Percentiles rank a stretch among this genome's conserved stretches.
phyloP scores from a whole-genome alignment of 305 asterid genomes.

The Fraxinus ornus region DNA sequence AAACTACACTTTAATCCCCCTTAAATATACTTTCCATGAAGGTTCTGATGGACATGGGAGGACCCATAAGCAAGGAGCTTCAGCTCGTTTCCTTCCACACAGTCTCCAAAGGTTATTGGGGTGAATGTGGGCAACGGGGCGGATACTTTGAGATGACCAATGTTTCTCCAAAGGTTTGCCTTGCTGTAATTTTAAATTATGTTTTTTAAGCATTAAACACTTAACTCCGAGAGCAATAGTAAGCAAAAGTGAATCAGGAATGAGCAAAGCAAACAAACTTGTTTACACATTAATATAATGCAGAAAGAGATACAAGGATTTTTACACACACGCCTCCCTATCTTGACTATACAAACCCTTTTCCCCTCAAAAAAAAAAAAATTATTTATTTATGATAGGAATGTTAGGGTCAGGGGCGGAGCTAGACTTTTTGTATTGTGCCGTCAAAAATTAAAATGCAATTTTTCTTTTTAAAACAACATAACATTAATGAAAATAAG shows the following conservation, averaged over 20 bases:
- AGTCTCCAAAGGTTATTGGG: conserved; percentile 92
- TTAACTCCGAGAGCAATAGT: neutral
- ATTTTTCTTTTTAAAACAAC: no score
- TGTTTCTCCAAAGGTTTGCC: conserved; percentile 72
- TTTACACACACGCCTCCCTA: neutral
- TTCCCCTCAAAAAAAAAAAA: neutral
- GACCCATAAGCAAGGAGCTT: conserved; percentile 75
- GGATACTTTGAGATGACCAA: conserved; percentile 99
- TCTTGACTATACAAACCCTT: neutral
- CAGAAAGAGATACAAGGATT: neutral
- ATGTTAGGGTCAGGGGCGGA: neutral
- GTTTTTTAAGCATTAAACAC: neutral
- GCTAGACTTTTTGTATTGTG: no score
- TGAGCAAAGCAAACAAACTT: neutral
- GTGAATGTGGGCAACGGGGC: conserved; percentile 99
- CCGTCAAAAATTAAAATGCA: no score
- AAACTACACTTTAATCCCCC: neutral
- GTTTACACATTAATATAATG: neutral
- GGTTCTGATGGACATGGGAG: conserved; percentile 92
- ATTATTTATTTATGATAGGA: neutral
- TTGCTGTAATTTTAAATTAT: neutral
- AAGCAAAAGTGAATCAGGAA: neutral
- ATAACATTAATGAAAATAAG: no score
- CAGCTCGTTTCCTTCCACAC: conserved; percentile 96
- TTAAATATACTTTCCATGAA: conserved; percentile 17